phyloP scores from a whole-genome alignment of 352 stramenopile genomes.

The Hyphochytrium catenoides region DNA sequence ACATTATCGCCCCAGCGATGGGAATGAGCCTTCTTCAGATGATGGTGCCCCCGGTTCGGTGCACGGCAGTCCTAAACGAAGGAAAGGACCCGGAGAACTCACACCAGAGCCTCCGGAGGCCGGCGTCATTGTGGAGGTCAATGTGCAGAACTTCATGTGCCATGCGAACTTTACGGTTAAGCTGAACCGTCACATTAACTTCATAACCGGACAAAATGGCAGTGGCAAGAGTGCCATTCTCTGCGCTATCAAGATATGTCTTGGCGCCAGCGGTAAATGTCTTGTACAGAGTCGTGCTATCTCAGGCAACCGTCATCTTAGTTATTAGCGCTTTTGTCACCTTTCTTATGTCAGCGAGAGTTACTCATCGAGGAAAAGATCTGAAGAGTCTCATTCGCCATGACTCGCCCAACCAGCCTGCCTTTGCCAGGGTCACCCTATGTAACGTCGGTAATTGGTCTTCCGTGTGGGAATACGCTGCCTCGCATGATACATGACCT shows the following conservation, averaged over 20 bases:
- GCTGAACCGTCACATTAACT: slow-evolving; percentile 42
- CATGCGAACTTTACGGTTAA: slow-evolving; percentile 7
- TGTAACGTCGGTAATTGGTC: slow-evolving; percentile 64
- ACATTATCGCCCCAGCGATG: too few species aligned
- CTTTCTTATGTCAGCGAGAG: too few species aligned
- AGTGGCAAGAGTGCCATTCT: slow-evolving; percentile 28
- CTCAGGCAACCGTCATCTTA: too few species aligned
- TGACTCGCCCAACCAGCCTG: slow-evolving; percentile 44
- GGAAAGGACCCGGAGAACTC: too few species aligned
- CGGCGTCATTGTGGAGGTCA: slow-evolving; percentile 10
- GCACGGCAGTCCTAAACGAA: too few species aligned
- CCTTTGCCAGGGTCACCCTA: slow-evolving; percentile 76
- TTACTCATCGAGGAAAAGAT: slow-evolving; percentile 83
- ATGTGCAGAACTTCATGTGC: slow-evolving; percentile 13
- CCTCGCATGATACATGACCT: not conserved
- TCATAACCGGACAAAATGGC: slow-evolving; percentile 64
- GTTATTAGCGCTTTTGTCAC: too few species aligned
- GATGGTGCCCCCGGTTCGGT: too few species aligned
- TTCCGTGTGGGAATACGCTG: slow-evolving; percentile 2
- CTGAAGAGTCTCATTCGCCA: slow-evolving; percentile 87
- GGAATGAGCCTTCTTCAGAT: too few species aligned
- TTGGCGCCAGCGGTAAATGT: too few species aligned
- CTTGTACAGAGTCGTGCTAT: too few species aligned
- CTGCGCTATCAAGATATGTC: too few species aligned
- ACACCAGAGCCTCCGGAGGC: not conserved